Evolutionary conservation across 2,329 filamentous ascomycete genomes (phyloP).

Genomic region (Triangularia setosa): DNA sequence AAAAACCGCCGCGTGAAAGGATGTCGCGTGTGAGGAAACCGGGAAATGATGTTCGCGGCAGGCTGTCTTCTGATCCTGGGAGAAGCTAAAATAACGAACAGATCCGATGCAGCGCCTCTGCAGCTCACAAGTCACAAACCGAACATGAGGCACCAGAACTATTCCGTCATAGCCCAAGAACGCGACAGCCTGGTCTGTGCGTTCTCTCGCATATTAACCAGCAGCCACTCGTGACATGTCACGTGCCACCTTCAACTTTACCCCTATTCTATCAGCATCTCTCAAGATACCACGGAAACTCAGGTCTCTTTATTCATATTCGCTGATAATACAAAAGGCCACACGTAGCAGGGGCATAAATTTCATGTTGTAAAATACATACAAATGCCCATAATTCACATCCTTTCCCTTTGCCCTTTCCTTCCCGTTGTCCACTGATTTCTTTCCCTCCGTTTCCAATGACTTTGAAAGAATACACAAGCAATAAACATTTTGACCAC

Average conservation of each 20-base stretch:
- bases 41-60: background rate
- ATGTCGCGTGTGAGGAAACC: background rate
- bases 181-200: conserved; percentile 2
- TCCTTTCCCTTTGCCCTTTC: background rate
- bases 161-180: conserved; percentile 6
- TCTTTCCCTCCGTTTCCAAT: background rate
- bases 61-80: background rate
- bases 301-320: background rate
- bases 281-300: too few species aligned
- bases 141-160: conserved; percentile 1
- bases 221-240: background rate
- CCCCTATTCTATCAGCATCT: background rate
- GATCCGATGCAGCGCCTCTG: background rate
- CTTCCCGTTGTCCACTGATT: background rate
- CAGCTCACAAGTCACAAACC: background rate
- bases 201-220: background rate
- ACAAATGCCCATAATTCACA: background rate
- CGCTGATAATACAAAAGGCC: background rate
- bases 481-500: background rate
- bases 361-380: background rate
- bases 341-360: background rate
- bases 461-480: background rate
- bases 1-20: background rate
- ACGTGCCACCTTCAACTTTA: conserved; percentile 1
- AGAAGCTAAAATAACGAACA: conserved; percentile 1